A percentile compares a stretch with the other conserved stretches of the same genome.
phyloP scores from a whole-genome alignment of 495 filamentous ascomycete genomes.

The Penicillium samsonianum region DNA sequence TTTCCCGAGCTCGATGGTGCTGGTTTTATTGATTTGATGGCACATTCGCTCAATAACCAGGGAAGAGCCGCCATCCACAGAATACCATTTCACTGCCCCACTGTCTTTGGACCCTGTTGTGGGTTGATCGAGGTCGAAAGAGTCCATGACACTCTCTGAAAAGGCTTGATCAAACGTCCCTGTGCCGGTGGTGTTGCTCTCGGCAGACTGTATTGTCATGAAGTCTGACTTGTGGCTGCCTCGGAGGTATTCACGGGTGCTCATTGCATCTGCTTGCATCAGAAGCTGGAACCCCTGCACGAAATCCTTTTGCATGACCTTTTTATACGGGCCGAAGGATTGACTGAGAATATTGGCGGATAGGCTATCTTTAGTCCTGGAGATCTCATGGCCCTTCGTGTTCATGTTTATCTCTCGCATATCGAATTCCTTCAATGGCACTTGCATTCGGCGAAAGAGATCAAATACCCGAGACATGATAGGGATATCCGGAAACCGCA shows the following conservation, averaged over 20 bases:
- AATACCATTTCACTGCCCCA: not conserved
- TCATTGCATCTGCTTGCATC: too few relatives aligned
- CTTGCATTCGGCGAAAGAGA: not conserved
- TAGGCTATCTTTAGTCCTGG: too few relatives aligned
- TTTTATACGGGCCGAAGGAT: too few relatives aligned
- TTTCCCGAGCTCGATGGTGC: not conserved
- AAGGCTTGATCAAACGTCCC: not conserved
- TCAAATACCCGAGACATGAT: slow-evolving; percentile 1
- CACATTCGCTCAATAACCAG: not conserved
- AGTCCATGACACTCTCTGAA: not conserved
- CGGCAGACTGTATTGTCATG: too few relatives aligned
- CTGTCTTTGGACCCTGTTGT: not conserved
- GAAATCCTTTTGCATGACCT: too few relatives aligned
- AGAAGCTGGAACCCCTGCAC: too few relatives aligned
- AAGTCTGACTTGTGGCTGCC: not conserved
- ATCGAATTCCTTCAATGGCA: not conserved
- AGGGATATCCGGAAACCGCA: not conserved
- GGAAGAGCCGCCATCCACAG: not conserved
- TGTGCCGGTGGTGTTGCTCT: not conserved
- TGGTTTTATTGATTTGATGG: not conserved
- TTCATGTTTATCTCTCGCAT: too few relatives aligned
- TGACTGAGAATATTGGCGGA: too few relatives aligned
- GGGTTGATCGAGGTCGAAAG: not conserved
- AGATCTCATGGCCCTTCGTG: too few relatives aligned
- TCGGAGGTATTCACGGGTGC: too few relatives aligned